phyloP scores from a whole-genome alignment of 305 asterid genomes.

The Solanum chacoense region DNA sequence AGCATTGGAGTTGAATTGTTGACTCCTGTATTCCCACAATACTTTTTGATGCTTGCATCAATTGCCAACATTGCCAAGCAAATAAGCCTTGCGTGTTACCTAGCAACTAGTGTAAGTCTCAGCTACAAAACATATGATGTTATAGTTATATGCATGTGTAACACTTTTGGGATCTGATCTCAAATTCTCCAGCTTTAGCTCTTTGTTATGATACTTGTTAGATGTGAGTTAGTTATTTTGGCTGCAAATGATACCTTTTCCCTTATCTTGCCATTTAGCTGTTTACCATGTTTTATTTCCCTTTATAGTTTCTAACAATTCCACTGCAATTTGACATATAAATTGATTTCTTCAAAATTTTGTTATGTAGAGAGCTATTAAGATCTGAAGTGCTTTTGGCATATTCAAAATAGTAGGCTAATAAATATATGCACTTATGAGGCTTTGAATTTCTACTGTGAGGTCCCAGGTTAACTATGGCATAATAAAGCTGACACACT shows the following conservation, averaged over 20 bases:
- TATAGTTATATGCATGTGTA: not conserved
- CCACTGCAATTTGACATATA: not conserved
- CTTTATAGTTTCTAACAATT: not conserved
- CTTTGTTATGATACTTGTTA: not conserved
- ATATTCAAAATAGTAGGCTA: not conserved
- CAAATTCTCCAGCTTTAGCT: not conserved
- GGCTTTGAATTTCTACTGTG: not conserved
- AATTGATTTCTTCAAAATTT: not conserved
- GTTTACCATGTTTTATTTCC: not conserved
- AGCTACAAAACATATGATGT: not conserved
- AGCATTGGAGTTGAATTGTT: slow-evolving; percentile 90
- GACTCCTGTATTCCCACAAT: slow-evolving; percentile 75
- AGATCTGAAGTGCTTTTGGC: not conserved
- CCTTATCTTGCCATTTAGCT: not conserved
- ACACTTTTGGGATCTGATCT: not conserved
- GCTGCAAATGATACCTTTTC: not conserved
- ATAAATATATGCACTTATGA: not conserved
- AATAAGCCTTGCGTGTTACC: slow-evolving; percentile 82
- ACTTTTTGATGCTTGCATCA: slow-evolving; percentile 87
- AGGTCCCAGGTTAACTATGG: not conserved
- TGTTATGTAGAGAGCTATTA: not conserved
- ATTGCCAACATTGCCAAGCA: slow-evolving; percentile 94
- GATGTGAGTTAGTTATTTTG: not conserved
- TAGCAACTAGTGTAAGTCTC: slow-evolving; percentile 85
- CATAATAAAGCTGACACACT: not conserved